phyloP scores from a whole-genome alignment of 345 rosid species.

The Isatis tinctoria region DNA sequence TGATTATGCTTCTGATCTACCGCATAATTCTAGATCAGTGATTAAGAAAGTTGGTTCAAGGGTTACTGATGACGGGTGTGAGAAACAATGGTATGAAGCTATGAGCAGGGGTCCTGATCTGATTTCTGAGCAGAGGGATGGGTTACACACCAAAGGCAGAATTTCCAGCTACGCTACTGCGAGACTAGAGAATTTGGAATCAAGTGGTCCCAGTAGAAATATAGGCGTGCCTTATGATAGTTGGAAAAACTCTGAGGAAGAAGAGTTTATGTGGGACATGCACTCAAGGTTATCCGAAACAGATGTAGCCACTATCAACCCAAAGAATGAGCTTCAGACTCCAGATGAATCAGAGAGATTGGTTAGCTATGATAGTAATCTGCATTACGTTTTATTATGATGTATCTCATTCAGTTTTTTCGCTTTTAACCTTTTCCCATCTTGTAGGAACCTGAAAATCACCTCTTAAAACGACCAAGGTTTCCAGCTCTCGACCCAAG shows the following conservation, averaged over 20 bases:
- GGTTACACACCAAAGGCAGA: conserved; percentile 51
- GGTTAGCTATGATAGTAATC: conserved; percentile 44
- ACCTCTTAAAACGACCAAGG: conserved; percentile 40
- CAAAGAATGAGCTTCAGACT: conserved; percentile 51
- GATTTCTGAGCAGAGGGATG: conserved; percentile 58
- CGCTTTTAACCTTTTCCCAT: conserved; percentile 4
- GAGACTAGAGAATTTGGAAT: conserved; percentile 45
- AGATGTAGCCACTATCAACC: conserved; percentile 40
- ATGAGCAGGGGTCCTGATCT: conserved; percentile 48
- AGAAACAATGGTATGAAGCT: conserved; percentile 55
- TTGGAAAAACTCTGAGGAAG: conserved; percentile 98
- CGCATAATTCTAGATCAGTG: conserved; percentile 48
- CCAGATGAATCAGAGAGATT: conserved; percentile 57
- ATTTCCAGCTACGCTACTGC: conserved; percentile 41
- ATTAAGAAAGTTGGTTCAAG: conserved; percentile 51
- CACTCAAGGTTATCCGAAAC: conserved; percentile 65
- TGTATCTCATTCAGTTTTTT: not conserved
- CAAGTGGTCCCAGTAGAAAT: conserved; percentile 40
- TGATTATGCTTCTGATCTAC: conserved; percentile 60
- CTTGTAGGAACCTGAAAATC: conserved; percentile 60
- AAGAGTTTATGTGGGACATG: conserved; percentile 96
- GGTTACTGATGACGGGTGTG: conserved; percentile 55
- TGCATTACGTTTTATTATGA: not conserved
- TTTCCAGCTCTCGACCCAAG: conserved; percentile 40
- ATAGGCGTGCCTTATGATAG: conserved; percentile 46